Evolutionary conservation across 805 yeast species (phyloP).

Genomic region (Hanseniaspora pseudoguilliermondii): DNA sequence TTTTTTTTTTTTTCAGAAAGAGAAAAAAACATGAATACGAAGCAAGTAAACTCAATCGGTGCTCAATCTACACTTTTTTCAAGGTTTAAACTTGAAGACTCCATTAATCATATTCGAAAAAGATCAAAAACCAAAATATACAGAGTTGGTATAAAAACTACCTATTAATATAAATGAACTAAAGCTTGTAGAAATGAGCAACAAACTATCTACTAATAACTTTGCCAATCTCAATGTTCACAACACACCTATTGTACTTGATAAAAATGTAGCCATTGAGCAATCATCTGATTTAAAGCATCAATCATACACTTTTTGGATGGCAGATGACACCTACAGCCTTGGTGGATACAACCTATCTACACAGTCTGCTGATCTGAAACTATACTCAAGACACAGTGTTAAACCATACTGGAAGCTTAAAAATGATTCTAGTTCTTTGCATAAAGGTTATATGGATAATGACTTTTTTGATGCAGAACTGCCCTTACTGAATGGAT

Average conservation of each 20-base stretch:
- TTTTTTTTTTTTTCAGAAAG: too few relatives aligned
- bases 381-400: conserved; percentile 5
- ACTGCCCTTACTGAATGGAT: conserved; percentile 11
- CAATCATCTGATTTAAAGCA: not conserved
- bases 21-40: too few relatives aligned
- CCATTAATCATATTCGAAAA: too few relatives aligned
- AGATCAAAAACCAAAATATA: too few relatives aligned
- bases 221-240: not conserved
- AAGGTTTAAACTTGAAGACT: too few relatives aligned
- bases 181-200: not conserved
- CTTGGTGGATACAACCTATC: not conserved
- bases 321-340: not conserved
- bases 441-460: not conserved
- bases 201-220: not conserved
- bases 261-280: not conserved
- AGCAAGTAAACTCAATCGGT: too few relatives aligned
- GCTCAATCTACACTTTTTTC: too few relatives aligned
- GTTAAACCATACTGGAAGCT: conserved; percentile 11
- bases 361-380: not conserved
- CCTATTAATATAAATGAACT: not conserved
- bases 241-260: not conserved
- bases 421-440: not conserved
- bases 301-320: not conserved
- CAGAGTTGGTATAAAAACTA: too few relatives aligned
- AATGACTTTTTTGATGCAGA: not conserved